Evolutionary conservation across 1,284 basidiomycete species (phyloP), one percentile per base, ranked within the genome.

Genomic region (Cyathus pygmaeus): DNA sequence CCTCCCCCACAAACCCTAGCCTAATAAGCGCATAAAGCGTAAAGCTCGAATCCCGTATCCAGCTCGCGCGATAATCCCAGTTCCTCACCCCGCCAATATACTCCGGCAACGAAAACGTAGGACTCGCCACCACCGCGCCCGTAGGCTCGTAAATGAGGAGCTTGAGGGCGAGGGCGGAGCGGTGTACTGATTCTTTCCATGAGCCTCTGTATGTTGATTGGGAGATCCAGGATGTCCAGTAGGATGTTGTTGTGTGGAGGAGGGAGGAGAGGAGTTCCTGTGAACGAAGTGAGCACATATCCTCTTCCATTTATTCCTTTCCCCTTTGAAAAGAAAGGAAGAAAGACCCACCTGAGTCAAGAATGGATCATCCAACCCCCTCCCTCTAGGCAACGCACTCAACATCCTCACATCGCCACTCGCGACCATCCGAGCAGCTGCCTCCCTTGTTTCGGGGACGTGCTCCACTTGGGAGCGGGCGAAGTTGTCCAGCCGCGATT

Each of bases 171-270:
- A 97, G 83, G 0, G 94, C 95, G 59, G 92, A 94, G 29, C 95
- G 87, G 72, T 94, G 88, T 3, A 97, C 94, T 1, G 90, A 89
- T 76, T 98, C 95, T 66, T 96, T 91, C 96, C 95, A 98, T n/a
- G 93, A 88, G 0, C 95, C 96, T 23, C 85, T 85, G 76, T 98
- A 98, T 0, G 90, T 92, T 19, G 91, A 93, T 67, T 87, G 86
- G 19, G 85, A 82, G 67, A 96, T 91, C 95, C 95, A 98, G 27
- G 85, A 78, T 62, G 88, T 88, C 95, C 95, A 98, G 76, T 93
- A 97, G n/a, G 77, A 78, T 65, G 49, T 50, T 7, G 44, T 41
- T 31, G 41, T 39, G 11, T 41, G 27, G 46, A 29, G 7, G 33
- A 44, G 24, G 24, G 9, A 39, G 13, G 52, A 64, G 30, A 62